Conservation (phyloP, 1,284 basidiomycete species). For the Phlebopus sp. region DNA sequence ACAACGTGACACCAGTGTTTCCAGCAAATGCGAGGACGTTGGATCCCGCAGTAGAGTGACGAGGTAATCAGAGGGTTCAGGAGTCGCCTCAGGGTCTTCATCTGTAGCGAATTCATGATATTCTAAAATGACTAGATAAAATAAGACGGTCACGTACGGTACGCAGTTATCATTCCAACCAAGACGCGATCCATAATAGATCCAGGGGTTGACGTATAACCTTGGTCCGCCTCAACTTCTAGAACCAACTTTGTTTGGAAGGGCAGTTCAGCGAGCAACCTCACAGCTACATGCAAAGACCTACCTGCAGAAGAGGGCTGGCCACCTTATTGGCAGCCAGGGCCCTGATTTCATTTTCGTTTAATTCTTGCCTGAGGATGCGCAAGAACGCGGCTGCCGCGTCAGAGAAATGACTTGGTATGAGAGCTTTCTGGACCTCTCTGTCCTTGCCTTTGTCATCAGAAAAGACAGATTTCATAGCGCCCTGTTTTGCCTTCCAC, state of each 20-base stretch:
- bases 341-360: conserved; percentile 76
- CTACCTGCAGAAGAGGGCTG: conserved; percentile 76
- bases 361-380: conserved; percentile 51
- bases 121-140: background rate
- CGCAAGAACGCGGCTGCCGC: conserved; percentile 55
- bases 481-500: conserved; percentile 74
- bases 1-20: conserved; percentile 67
- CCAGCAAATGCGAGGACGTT: conserved; percentile 85
- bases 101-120: conserved; percentile 28
- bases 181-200: conserved; percentile 83
- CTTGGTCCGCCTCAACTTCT: conserved; percentile 72
- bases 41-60: conserved; percentile 78
- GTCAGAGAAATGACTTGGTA: conserved; percentile 52
- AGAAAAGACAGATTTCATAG: conserved; percentile 69
- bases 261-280: background rate
- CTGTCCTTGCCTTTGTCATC: conserved; percentile 44
- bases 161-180: conserved; percentile 72
- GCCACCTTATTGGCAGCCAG: conserved; percentile 82
- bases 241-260: conserved; percentile 59
- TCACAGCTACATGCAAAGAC: conserved; percentile 16
- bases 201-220: conserved; percentile 53
- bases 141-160: conserved; percentile 44
- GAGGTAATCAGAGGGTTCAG: conserved; percentile 70
- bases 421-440: conserved; percentile 22
- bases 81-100: conserved; percentile 31